These are phyloP conservation scores for Clarireedia homoeocarpa DNA, from an alignment of 2,329 filamentous ascomycete genomes.

Conservation along the genomic window DNA sequence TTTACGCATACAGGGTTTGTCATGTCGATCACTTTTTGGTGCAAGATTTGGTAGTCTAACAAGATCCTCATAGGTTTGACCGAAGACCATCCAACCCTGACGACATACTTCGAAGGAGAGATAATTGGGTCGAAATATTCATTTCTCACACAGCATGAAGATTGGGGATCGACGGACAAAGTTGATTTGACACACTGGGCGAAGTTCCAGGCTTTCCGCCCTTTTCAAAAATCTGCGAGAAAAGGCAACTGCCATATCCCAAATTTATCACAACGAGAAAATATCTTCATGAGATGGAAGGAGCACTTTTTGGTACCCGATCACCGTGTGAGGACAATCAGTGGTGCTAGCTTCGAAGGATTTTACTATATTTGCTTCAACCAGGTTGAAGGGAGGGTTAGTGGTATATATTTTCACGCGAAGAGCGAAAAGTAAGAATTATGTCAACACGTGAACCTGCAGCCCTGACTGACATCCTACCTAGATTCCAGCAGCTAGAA, in stretches of 20 bases:
- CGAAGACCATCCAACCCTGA: constrained; percentile 92
- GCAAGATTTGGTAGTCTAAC: constrained; percentile 5
- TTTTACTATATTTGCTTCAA: constrained; percentile 99
- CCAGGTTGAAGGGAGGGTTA: constrained; percentile 76
- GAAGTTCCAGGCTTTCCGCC: constrained; percentile 80
- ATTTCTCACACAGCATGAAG: constrained; percentile 83
- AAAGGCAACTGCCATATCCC: constrained; percentile 53
- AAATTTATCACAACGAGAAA: constrained; percentile 71
- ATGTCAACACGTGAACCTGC: no score
- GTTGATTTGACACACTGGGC: constrained; percentile 91
- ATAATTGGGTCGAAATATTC: constrained; percentile 92
- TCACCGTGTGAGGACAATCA: constrained; percentile 83
- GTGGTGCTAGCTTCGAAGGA: constrained; percentile 91
- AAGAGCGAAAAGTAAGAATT: constrained; percentile 87
- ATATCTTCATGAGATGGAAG: constrained; percentile 99
- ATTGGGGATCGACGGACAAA: constrained; percentile 88
- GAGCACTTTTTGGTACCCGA: constrained; percentile 96
- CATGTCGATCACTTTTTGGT: neutral
- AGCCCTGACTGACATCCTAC: no score
- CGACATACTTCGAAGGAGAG: constrained; percentile 96
- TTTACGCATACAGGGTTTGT: constrained; percentile 80
- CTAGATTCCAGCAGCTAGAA: constrained; percentile 85
- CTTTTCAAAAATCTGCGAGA: constrained; percentile 52
- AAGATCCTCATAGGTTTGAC: constrained; percentile 60
- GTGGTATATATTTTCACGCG: constrained; percentile 94